A percentile compares a stretch with the other conserved stretches of the same genome.
These are phyloP conservation scores for Tilletia indica DNA, from an alignment of 1,284 basidiomycete species.

Conservation along the genomic window DNA sequence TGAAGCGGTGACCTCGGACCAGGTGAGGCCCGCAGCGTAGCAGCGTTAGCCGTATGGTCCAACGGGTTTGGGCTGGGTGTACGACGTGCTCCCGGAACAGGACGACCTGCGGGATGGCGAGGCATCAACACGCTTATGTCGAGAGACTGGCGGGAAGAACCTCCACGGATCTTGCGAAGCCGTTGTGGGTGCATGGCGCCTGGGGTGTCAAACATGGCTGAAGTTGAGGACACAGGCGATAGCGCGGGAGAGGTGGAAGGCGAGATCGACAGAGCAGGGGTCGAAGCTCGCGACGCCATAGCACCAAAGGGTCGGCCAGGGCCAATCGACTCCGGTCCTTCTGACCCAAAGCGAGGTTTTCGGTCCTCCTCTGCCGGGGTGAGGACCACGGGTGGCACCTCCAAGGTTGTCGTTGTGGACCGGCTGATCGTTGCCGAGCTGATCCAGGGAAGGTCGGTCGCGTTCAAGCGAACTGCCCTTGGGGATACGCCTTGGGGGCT, in stretches of 20 bases:
- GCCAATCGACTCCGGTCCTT: too few relatives aligned
- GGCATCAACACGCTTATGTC: neutral
- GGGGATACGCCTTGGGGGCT: neutral
- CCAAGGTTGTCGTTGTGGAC: neutral
- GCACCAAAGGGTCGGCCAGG: too few relatives aligned
- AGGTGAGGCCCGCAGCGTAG: neutral
- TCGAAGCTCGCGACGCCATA: neutral
- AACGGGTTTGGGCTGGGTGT: neutral
- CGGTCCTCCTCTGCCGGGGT: slow-evolving; percentile 1
- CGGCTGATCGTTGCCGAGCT: slow-evolving; percentile 8
- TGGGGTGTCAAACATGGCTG: neutral
- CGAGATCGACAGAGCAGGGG: neutral
- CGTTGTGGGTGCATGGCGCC: neutral
- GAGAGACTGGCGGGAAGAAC: neutral
- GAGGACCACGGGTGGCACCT: slow-evolving; percentile 12
- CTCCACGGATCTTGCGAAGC: neutral
- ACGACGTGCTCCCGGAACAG: neutral
- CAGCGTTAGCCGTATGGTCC: neutral
- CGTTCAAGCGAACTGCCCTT: neutral
- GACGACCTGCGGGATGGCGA: too few relatives aligned
- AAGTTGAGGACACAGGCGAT: neutral
- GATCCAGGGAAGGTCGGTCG: neutral
- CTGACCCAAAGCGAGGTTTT: neutral
- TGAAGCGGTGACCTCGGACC: neutral
- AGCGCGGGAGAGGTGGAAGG: neutral